Conservation (phyloP, 2,329 filamentous ascomycete species). For the Dactylellina haptotyla region DNA sequence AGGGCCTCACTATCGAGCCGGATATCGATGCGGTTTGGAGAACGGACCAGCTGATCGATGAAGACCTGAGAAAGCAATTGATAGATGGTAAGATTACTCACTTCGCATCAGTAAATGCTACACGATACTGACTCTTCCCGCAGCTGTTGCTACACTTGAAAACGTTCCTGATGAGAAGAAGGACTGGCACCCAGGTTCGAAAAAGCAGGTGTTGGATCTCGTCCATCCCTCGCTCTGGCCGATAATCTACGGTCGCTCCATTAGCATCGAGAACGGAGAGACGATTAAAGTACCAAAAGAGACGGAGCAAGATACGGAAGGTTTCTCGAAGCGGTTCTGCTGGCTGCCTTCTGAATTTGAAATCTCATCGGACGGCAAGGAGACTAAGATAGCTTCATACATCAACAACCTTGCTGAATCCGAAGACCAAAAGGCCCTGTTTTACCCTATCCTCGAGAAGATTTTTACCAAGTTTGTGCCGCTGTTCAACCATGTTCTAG, state of each 20-base stretch:
- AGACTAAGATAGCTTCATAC: constrained; percentile 44
- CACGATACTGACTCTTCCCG: background rate
- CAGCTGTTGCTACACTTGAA: constrained; percentile 65
- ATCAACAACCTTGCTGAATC: constrained; percentile 43
- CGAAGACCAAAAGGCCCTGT: constrained; percentile 24
- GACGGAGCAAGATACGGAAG: constrained; percentile 2
- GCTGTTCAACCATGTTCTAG: constrained; percentile 47
- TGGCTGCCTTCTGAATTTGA: constrained; percentile 53
- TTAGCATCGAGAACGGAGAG: constrained; percentile 4
- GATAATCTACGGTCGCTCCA: constrained; percentile 65
- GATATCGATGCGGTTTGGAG: constrained; percentile 53
- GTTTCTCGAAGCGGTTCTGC: constrained; percentile 37
- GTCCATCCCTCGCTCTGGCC: constrained; percentile 74
- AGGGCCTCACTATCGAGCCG: constrained; percentile 21
- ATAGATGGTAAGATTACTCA: constrained; percentile 19
- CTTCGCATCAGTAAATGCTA: background rate
- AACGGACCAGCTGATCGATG: constrained; percentile 25
- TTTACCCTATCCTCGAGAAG: constrained; percentile 48
- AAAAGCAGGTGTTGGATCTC: constrained; percentile 70
- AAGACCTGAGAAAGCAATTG: constrained; percentile 28
- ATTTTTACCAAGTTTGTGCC: constrained; percentile 51
- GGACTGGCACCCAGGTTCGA: constrained; percentile 72
- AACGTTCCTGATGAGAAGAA: constrained; percentile 65
- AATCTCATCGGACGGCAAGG: constrained; percentile 32
- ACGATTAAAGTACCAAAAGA: constrained; percentile 1